phyloP scores from a whole-genome alignment of 2,329 filamentous ascomycete genomes.

The Aspergillus felis region DNA sequence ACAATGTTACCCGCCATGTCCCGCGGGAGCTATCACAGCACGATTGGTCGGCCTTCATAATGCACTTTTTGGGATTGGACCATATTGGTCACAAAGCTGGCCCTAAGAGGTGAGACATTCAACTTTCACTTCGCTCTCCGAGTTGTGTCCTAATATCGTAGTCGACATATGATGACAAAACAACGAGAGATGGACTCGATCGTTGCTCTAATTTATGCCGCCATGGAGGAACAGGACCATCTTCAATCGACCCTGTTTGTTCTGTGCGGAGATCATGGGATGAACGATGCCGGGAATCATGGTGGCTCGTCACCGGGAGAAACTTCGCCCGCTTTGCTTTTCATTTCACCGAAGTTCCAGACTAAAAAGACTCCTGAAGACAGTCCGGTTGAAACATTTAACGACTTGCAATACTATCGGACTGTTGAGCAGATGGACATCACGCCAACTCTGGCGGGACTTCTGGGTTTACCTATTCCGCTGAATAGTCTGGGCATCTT shows the following conservation, averaged over 20 bases:
- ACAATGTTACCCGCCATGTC: slow-evolving; percentile 92
- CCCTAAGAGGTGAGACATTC: slow-evolving; percentile 62
- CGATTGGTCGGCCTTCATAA: slow-evolving; percentile 90
- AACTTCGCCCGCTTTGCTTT: slow-evolving; percentile 87
- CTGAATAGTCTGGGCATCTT: slow-evolving; percentile 87
- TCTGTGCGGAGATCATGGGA: slow-evolving; percentile 92
- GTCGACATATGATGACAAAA: slow-evolving; percentile 87
- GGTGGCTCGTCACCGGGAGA: slow-evolving; percentile 91
- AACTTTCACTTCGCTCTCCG: background rate
- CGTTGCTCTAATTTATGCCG: slow-evolving; percentile 69
- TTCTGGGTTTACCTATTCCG: slow-evolving; percentile 83
- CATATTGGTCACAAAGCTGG: slow-evolving; percentile 98
- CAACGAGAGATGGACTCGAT: slow-evolving; percentile 91
- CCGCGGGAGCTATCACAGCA: slow-evolving; percentile 66
- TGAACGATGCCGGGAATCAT: slow-evolving; percentile 98
- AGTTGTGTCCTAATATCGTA: slow-evolving; percentile 33
- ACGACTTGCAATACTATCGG: slow-evolving; percentile 79
- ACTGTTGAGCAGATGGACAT: slow-evolving; percentile 92
- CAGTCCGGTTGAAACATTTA: slow-evolving; percentile 56
- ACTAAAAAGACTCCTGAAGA: slow-evolving; percentile 44
- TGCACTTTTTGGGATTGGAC: slow-evolving; percentile 93
- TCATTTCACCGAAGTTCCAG: slow-evolving; percentile 79
- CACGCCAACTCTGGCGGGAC: slow-evolving; percentile 78
- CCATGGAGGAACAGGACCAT: slow-evolving; percentile 67
- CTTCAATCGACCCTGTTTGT: slow-evolving; percentile 77